Percentiles rank a stretch among this genome's conserved stretches.
These are phyloP conservation scores for Heliamphora exappendiculata DNA, from an alignment of 148 eudicot genomes.

Conservation along the genomic window DNA sequence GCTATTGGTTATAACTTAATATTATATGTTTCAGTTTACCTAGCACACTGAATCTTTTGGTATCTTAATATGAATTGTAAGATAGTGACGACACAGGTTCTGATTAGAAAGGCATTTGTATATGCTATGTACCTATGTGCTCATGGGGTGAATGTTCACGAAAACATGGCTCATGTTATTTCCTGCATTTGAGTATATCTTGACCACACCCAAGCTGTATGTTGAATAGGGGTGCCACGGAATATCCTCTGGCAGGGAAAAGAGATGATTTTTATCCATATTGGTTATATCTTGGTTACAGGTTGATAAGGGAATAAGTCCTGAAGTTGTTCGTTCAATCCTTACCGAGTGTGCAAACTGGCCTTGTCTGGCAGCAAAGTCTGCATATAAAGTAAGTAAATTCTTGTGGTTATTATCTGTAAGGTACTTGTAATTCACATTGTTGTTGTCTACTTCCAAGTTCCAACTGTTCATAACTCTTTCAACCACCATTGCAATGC, in stretches of 20 bases:
- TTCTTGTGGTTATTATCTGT: neutral
- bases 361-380: constrained; percentile 79
- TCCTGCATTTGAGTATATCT: neutral
- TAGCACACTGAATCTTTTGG: too few relatives aligned
- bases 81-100: too few relatives aligned
- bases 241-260: neutral
- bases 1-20: too few relatives aligned
- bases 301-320: constrained; percentile 89
- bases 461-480: neutral
- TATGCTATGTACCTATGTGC: too few relatives aligned
- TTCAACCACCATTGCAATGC: neutral
- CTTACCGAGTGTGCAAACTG: constrained; percentile 71
- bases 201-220: neutral
- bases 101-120: too few relatives aligned
- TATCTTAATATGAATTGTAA: too few relatives aligned
- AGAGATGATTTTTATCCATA: neutral
- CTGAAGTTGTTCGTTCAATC: constrained; percentile 87
- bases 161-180: too few relatives aligned
- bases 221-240: neutral
- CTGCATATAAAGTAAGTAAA: constrained; percentile 58
- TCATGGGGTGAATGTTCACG: too few relatives aligned
- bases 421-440: neutral
- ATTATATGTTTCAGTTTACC: too few relatives aligned
- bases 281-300: constrained; percentile 25
- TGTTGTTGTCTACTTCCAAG: neutral